Evolutionary conservation across 1,139 yeast genomes (phyloP).

Genomic region (Kazachstania sp.): DNA sequence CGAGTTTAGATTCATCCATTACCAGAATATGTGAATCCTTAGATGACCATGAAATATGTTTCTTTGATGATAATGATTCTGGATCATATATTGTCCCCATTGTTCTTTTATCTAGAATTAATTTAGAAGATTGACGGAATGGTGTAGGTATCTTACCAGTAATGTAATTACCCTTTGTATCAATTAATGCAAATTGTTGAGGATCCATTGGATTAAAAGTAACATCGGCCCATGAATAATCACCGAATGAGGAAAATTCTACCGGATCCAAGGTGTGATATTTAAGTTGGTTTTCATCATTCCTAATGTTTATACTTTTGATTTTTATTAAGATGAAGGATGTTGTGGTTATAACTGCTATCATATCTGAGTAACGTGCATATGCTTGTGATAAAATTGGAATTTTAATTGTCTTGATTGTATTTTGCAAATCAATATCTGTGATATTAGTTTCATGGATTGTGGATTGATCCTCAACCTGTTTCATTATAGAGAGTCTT

Average conservation of each 20-base stretch:
- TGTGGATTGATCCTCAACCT: background rate
- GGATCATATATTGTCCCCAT: conserved; percentile 35
- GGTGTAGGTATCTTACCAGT: conserved; percentile 32
- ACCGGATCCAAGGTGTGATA: conserved; percentile 16
- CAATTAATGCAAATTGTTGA: conserved; percentile 39
- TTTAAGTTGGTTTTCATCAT: conserved; percentile 7
- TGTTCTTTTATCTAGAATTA: conserved; percentile 8
- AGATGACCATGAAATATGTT: conserved; percentile 41
- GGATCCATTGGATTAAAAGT: conserved; percentile 37
- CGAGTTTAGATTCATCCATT: conserved; percentile 40
- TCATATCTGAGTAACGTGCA: conserved; percentile 19
- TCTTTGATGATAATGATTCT: conserved; percentile 50
- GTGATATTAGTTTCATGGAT: conserved; percentile 2
- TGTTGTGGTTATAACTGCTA: conserved; percentile 25
- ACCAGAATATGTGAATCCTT: conserved; percentile 33
- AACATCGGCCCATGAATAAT: conserved; percentile 40
- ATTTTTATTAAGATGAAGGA: conserved; percentile 20
- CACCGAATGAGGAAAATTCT: conserved; percentile 19
- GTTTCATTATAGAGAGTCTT: conserved; percentile 6
- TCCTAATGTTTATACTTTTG: conserved; percentile 11
- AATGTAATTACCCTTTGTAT: conserved; percentile 45
- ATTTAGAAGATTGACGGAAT: conserved; percentile 7
- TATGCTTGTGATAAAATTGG: conserved; percentile 17
- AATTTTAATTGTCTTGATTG: conserved; percentile 22
- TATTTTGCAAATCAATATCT: conserved; percentile 16